phyloP scores from a whole-genome alignment of 345 rosid genomes.

The Nasturtium officinale region DNA sequence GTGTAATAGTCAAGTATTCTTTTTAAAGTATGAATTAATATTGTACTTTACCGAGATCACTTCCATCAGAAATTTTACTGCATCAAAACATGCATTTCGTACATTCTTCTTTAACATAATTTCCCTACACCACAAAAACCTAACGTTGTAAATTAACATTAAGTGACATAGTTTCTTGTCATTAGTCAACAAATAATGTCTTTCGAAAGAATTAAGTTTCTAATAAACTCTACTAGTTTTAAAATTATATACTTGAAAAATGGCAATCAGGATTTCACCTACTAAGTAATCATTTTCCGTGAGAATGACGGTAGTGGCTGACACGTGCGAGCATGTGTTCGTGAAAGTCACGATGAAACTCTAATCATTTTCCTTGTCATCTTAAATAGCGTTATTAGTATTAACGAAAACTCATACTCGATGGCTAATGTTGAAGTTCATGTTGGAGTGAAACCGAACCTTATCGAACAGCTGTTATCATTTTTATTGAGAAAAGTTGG shows the following conservation, averaged over 20 bases:
- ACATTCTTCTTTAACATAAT: neutral
- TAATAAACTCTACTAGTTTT: too few species aligned
- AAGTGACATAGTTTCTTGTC: neutral
- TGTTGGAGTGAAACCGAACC: neutral
- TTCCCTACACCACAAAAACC: neutral
- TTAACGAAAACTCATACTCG: neutral
- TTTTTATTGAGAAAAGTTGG: constrained; percentile 14
- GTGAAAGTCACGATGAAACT: neutral
- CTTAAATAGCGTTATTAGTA: neutral
- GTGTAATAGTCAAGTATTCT: neutral
- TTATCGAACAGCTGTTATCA: neutral
- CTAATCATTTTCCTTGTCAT: neutral
- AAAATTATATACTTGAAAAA: too few species aligned
- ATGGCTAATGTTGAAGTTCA: neutral
- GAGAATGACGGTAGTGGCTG: neutral
- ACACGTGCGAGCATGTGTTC: neutral
- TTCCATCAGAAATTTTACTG: neutral
- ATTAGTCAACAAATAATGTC: neutral
- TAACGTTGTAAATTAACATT: neutral
- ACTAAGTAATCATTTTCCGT: too few species aligned
- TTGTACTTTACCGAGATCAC: neutral
- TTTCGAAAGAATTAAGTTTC: too few species aligned
- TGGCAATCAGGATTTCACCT: too few species aligned
- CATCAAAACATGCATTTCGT: neutral
- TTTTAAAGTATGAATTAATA: neutral